Conservation (phyloP, 192 early-diverging fungal genomes). For the Podila clonocystis region DNA sequence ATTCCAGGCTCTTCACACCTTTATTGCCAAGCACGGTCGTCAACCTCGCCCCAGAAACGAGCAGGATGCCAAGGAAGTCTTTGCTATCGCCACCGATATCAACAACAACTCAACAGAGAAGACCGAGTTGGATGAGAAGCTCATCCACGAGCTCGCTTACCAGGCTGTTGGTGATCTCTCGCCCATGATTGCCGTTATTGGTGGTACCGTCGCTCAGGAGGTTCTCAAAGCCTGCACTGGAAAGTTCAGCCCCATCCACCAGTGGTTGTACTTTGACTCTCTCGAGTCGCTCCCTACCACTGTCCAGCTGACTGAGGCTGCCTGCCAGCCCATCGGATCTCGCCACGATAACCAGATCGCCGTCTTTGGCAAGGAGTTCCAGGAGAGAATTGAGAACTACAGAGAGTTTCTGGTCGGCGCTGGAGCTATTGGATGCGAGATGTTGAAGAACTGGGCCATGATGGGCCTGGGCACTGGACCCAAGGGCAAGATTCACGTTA, state of each 20-base stretch:
- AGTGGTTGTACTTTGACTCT: constrained; percentile 97
- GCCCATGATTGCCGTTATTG: constrained; percentile 96
- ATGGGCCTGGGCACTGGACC: constrained; percentile 89
- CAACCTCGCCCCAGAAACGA: constrained; percentile 90
- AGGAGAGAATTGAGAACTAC: constrained; percentile 84
- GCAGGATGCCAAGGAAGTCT: constrained; percentile 85
- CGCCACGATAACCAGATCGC: constrained; percentile 98
- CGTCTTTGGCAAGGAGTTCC: constrained; percentile 94
- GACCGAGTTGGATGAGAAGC: constrained; percentile 84
- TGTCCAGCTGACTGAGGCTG: constrained; percentile 71
- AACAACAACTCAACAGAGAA: constrained; percentile 75
- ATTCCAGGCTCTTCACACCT: constrained; percentile 95
- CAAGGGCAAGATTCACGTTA: constrained; percentile 85
- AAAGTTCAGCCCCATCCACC: constrained; percentile 93
- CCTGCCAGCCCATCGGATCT: constrained; percentile 80
- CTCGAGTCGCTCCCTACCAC: constrained; percentile 92
- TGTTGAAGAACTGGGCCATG: constrained; percentile 99
- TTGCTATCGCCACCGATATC: constrained; percentile 76
- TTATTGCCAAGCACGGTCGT: constrained; percentile 70
- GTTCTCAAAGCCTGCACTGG: constrained; percentile 98
- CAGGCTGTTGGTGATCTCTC: constrained; percentile 91
- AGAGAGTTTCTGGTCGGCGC: constrained; percentile 97
- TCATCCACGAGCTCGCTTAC: constrained; percentile 88
- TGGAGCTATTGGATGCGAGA: constrained; percentile 99
- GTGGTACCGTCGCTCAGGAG: constrained; percentile 97